Conservation (phyloP, 768 basidiomycete genomes). For the Hypholoma fasciculare region DNA sequence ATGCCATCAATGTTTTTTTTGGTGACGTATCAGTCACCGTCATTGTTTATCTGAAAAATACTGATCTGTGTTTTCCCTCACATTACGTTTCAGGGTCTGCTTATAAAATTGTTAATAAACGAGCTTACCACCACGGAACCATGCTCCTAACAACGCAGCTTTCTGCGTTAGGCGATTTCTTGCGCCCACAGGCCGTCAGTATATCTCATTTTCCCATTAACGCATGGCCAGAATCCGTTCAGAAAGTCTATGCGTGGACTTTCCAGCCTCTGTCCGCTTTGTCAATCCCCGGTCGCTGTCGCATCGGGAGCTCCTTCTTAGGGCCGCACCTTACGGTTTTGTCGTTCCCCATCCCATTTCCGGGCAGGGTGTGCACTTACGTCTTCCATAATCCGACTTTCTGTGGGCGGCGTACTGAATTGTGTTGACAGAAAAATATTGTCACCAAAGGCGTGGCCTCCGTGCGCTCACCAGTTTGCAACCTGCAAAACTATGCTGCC, state of each 20-base stretch:
- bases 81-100: constrained; percentile 93
- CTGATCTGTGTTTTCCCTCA: constrained; percentile 1
- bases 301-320: background rate
- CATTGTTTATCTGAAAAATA: background rate
- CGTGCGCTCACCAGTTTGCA: constrained; percentile 90
- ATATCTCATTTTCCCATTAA: background rate
- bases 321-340: background rate
- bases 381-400: background rate
- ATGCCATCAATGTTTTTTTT: background rate
- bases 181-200: constrained; percentile 63
- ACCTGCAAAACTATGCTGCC: constrained; percentile 58
- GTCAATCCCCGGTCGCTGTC: background rate
- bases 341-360: background rate
- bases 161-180: constrained; percentile 66
- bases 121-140: constrained; percentile 98
- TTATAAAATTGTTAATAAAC: constrained; percentile 88
- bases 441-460: constrained; percentile 85
- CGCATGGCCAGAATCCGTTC: background rate
- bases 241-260: background rate
- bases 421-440: constrained; percentile 64
- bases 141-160: constrained; percentile 92
- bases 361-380: background rate
- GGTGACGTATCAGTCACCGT: background rate
- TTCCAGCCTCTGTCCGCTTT: background rate
- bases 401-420: background rate